Percentiles rank a stretch among this genome's conserved stretches.
Evolutionary conservation across 192 early-diverging fungal species (phyloP).

Genomic region (Glomus cerebriforme): DNA sequence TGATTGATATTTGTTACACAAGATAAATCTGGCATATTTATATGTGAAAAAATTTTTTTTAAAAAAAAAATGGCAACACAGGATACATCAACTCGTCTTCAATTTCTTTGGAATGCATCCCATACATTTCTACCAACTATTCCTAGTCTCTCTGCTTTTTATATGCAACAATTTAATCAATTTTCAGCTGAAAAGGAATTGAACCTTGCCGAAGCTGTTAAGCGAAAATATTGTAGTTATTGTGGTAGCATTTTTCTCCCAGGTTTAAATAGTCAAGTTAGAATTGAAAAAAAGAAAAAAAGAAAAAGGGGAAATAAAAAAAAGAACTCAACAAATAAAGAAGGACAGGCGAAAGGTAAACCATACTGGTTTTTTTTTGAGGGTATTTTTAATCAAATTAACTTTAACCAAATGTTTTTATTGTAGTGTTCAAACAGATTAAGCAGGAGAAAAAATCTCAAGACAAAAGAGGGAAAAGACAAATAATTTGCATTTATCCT

Average conservation of each 20-base stretch:
- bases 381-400: not conserved
- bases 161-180: slow-evolving; percentile 48
- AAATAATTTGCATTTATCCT: slow-evolving; percentile 28
- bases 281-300: slow-evolving; percentile 32
- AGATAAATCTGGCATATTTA: not conserved
- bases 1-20: not conserved
- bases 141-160: slow-evolving; percentile 45
- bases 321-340: not conserved
- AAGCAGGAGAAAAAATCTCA: not conserved
- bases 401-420: not conserved
- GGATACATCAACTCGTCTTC: slow-evolving; percentile 31
- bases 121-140: slow-evolving; percentile 40
- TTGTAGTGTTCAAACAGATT: not conserved
- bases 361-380: not conserved
- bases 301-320: slow-evolving; percentile 21
- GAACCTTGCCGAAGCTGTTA: slow-evolving; percentile 47
- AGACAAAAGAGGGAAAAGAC: slow-evolving; percentile 37
- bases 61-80: not conserved
- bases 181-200: slow-evolving; percentile 39
- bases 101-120: slow-evolving; percentile 51
- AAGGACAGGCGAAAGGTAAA: not conserved
- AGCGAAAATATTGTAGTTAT: slow-evolving; percentile 41
- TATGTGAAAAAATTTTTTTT: not conserved
- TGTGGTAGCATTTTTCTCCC: slow-evolving; percentile 51
- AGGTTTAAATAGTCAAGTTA: slow-evolving; percentile 44